These are phyloP conservation scores for Rosa multiflora DNA, from an alignment of 306 rosid genomes.

Conservation along the genomic window DNA sequence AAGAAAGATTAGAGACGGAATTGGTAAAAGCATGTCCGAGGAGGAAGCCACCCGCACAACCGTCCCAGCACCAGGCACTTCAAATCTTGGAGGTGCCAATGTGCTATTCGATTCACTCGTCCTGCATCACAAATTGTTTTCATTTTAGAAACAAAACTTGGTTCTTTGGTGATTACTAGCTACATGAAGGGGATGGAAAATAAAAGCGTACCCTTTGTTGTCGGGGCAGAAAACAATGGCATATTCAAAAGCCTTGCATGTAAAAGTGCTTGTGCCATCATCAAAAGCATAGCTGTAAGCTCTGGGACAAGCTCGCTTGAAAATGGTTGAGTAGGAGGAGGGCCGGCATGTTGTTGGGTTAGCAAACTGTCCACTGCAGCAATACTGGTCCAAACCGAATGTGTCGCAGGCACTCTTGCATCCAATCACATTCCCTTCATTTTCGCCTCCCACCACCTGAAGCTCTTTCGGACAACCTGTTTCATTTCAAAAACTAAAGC, in stretches of 20 bases:
- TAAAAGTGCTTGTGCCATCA: slow-evolving; percentile 86
- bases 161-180: neutral
- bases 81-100: slow-evolving; percentile 36
- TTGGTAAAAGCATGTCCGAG: slow-evolving; percentile 46
- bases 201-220: slow-evolving; percentile 34
- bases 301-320: slow-evolving; percentile 87
- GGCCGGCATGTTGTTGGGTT: slow-evolving; percentile 84
- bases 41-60: slow-evolving; percentile 41
- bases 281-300: slow-evolving; percentile 94
- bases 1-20: slow-evolving; percentile 29
- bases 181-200: neutral
- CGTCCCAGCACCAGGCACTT: slow-evolving; percentile 35
- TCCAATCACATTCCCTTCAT: slow-evolving; percentile 57
- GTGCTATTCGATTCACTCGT: slow-evolving; percentile 23
- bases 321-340: slow-evolving; percentile 66
- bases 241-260: slow-evolving; percentile 83
- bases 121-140: slow-evolving; percentile 33
- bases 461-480: slow-evolving; percentile 95
- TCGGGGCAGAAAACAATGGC: slow-evolving; percentile 73
- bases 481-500: slow-evolving; percentile 6
- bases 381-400: slow-evolving; percentile 70
- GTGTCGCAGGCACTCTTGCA: slow-evolving; percentile 94
- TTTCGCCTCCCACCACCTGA: slow-evolving; percentile 66
- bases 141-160: neutral
- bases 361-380: slow-evolving; percentile 83